A percentile compares a stretch with the other conserved stretches of the same genome.
Conservation (phyloP, 2,329 filamentous ascomycete genomes). For the Ophiostoma triangulosporum region DNA sequence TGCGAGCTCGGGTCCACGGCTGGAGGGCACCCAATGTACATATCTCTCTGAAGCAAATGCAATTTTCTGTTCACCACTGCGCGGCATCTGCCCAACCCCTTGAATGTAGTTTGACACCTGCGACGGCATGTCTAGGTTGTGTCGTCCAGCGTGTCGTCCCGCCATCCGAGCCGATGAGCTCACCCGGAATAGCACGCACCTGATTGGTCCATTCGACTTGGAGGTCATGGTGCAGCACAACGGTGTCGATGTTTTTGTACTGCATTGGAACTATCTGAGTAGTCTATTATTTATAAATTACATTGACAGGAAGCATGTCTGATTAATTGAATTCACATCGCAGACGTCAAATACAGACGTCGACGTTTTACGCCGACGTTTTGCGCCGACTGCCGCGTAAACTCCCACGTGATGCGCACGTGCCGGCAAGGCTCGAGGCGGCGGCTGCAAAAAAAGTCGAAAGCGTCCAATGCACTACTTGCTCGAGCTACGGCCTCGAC, state of each 20-base stretch:
- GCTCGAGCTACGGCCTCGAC: background rate
- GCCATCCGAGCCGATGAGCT: conserved; percentile 10
- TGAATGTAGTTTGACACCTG: background rate
- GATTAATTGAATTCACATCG: no score
- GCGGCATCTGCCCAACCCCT: no score
- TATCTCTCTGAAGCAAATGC: conserved; percentile 8
- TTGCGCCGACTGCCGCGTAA: no score
- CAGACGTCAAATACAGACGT: no score
- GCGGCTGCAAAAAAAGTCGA: background rate
- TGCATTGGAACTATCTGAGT: no score
- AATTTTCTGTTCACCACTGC: conserved; percentile 1
- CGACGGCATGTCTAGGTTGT: no score
- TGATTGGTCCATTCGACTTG: conserved; percentile 14
- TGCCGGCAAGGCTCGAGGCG: background rate
- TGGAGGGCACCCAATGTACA: conserved; percentile 6
- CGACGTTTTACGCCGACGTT: no score
- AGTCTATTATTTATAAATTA: no score
- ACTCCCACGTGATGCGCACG: background rate
- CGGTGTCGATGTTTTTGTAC: background rate
- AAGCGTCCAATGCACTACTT: background rate
- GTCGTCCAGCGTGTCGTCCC: background rate
- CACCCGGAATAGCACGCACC: conserved; percentile 11
- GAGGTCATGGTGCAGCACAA: no score
- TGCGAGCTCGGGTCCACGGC: no score
- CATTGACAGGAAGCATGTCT: no score